These are phyloP conservation scores for Psidium guajava DNA, from an alignment of 345 rosid genomes.

Conservation along the genomic window DNA sequence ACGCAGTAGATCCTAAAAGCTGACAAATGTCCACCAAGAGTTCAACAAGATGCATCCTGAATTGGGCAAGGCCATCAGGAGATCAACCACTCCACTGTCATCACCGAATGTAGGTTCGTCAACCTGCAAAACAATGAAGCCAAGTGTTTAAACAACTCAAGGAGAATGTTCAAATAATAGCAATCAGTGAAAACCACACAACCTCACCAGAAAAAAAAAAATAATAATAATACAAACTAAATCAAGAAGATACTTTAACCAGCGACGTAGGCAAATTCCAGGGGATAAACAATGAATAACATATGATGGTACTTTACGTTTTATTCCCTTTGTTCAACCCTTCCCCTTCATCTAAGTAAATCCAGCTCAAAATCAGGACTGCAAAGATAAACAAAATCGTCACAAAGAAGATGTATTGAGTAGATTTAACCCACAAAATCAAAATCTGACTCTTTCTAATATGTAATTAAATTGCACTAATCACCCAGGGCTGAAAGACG, in stretches of 20 bases:
- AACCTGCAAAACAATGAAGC: conserved; percentile 41
- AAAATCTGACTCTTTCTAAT: neutral
- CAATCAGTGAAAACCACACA: neutral
- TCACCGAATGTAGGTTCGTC: conserved; percentile 63
- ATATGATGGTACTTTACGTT: neutral
- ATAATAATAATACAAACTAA: neutral
- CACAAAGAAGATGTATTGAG: too few relatives aligned
- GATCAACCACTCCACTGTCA: conserved; percentile 41
- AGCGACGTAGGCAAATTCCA: neutral
- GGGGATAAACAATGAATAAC: neutral
- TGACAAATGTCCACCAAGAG: conserved; percentile 89
- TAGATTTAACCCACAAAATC: neutral
- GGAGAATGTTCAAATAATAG: neutral
- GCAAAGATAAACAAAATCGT: neutral
- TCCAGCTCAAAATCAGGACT: neutral
- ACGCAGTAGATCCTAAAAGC: conserved; percentile 49
- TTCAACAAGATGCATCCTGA: conserved; percentile 79
- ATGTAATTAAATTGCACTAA: neutral
- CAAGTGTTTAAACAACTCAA: neutral
- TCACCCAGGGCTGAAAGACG: neutral
- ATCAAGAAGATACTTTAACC: neutral
- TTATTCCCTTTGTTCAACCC: neutral
- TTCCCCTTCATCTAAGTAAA: neutral
- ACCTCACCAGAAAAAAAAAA: neutral
- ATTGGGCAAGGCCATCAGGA: conserved; percentile 86